Base-by-base conservation (phyloP, 306 rosid genomes). In the peach (Prunus persica) region DNA sequence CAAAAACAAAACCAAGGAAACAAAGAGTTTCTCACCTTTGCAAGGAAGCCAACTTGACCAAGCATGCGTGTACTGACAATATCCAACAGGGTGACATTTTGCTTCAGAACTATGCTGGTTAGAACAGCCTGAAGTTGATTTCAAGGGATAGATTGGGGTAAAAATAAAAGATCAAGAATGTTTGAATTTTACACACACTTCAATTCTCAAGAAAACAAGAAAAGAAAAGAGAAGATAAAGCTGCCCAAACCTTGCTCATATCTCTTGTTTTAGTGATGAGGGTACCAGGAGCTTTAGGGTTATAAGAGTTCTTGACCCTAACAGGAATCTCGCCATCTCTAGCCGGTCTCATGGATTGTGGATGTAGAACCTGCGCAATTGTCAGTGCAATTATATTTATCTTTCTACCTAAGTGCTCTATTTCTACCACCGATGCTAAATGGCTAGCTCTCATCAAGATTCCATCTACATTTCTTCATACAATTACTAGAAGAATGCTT, bases 1-100 rank as follows among this genome's bases (percentile, higher is more conserved):
- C 25, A 38, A 60, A 73, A 41, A 73, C 57, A 71, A 32, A 55
- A 47, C 32, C 30, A 49, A 11, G 47, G 30, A 11, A 62, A 3
- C 25, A 72, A 57, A 32, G 16, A 22, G 19, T 46, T 67, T 80
- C 88, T 80, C 79, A 85, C 93, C 90, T 84, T 89, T 67, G 93
- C 90, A 78, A 89, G 93, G 75, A 89, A 89, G 68, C 93, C 93
- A 80, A 28, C 82, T 77, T 85, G 90, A 71, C 93, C 93, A 65
- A 89, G 93, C 93, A 89, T 89, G 76, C 93, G 91, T 43, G 93
- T 87, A 85, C 90, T 89, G 27, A 80, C 93, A 41, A 89, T 89
- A 87, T 89, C 93, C 89, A 89, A 82, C 89, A 85, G 81, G 63
- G 90, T 87, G 74, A 89, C 79, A 78, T 87, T 89, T 11, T 79